A percentile compares a stretch with the other conserved stretches of the same genome.
These are phyloP conservation scores for Trametes versicolor DNA, from an alignment of 1,284 basidiomycete genomes.

Conservation along the genomic window DNA sequence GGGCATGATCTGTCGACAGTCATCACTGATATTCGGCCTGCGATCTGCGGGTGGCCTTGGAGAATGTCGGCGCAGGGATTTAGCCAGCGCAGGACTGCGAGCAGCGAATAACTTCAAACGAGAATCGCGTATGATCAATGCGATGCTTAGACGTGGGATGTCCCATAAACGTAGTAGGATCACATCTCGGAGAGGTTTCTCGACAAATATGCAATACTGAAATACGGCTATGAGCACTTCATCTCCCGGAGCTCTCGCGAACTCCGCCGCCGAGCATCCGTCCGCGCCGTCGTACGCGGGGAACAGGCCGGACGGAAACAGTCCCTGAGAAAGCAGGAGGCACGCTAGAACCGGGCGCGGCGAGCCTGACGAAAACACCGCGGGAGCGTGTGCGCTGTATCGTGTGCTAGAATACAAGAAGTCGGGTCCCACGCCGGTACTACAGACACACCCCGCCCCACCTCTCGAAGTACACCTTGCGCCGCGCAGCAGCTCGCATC, in stretches of 20 bases:
- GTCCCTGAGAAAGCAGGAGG: neutral
- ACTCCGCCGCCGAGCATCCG: neutral
- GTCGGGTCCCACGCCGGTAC: conserved; percentile 2
- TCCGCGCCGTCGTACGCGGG: neutral
- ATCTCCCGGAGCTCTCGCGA: neutral
- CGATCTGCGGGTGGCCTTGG: neutral
- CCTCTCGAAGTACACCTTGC: neutral
- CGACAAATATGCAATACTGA: neutral
- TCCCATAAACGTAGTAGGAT: neutral
- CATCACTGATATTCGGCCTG: neutral
- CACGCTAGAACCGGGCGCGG: neutral
- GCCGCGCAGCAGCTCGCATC: neutral
- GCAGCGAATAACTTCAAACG: neutral
- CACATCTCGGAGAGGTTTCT: neutral
- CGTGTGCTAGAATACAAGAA: conserved; percentile 32
- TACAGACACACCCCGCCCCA: neutral
- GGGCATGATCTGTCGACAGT: neutral
- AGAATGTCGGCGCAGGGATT: neutral
- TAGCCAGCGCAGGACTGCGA: neutral
- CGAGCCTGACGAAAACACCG: neutral
- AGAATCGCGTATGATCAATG: too few species aligned
- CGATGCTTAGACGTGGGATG: neutral
- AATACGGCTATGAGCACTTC: neutral
- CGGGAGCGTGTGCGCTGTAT: neutral
- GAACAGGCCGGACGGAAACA: neutral